These are phyloP conservation scores for Coemansia sp. DNA, from an alignment of 192 early-diverging fungal genomes.

Conservation along the genomic window DNA sequence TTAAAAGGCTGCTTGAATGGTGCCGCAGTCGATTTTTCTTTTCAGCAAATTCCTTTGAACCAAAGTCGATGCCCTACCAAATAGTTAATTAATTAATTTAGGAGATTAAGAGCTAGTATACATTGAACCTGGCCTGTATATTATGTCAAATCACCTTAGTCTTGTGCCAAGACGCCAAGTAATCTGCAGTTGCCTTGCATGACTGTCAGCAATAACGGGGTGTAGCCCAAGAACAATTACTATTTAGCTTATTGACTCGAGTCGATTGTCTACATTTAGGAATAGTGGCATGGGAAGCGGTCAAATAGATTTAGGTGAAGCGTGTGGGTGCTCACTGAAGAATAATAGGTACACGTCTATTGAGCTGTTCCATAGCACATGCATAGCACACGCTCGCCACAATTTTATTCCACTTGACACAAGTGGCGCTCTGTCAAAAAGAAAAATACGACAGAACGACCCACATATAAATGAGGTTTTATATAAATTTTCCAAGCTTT, in stretches of 20 bases:
- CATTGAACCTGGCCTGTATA: background rate
- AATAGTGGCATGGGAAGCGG: background rate
- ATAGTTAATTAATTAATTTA: background rate
- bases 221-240: background rate
- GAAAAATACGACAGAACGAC: too few relatives aligned
- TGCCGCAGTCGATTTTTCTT: background rate
- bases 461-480: too few relatives aligned
- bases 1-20: background rate
- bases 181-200: background rate
- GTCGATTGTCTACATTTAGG: background rate
- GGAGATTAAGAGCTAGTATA: background rate
- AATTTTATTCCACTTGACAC: too few relatives aligned
- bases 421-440: too few relatives aligned
- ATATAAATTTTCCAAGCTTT: background rate
- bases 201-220: background rate
- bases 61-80: background rate
- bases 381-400: background rate
- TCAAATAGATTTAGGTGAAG: background rate
- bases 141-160: background rate
- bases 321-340: background rate
- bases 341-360: background rate
- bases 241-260: background rate
- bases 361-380: background rate
- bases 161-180: background rate
- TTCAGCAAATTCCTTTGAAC: background rate